Evolutionary conservation across 257 asterid species (phyloP), one percentile per base, ranked within the genome.

Genomic region (Solanum ahanhuiri): DNA sequence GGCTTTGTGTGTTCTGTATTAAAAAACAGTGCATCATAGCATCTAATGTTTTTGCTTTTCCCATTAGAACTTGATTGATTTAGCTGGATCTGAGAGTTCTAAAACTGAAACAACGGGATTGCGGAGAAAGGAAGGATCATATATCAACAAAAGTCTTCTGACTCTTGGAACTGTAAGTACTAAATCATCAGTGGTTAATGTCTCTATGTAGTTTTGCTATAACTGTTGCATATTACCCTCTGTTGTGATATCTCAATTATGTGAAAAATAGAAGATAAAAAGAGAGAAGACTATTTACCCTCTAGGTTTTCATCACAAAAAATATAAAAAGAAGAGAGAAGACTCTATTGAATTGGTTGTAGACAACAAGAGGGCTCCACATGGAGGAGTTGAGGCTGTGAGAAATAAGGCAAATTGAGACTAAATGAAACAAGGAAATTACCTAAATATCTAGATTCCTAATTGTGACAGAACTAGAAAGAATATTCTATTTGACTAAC

Each of bases 1-100:
- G 48, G 72, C 86, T 23, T 83, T 69, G 67, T 35, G 30, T 28
- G 30, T 88, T 85, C 83, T 57, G 82, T 71, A 66, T 57, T 37
- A 85, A 23, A 12, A 31, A 51, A 41, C 57, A 39, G 7, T 57
- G 30, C 83, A 15, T 67, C 30, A 71, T 77, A 66, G 41, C 77
- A 88, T 82, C 54, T 35, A 35, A 83, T 82, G n/a, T 81, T 41
- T 85, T 81, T 89, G 85, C 88, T 82, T 90, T 79, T 87, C 43
- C 90, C 60, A 17, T 81, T 84, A 96, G 99, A 96, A 95, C 91
- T 91, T 96, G 87, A 96, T 96, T 73, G 99, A 96, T 89, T 92
- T 96, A 87, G 99, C 99, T 87, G 99, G 99, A 83, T 96, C 99
- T 71, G 99, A 96, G 91, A 95, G 99, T 90, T 96, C 99, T 30